A percentile compares a stretch with the other conserved stretches of the same genome.
Evolutionary conservation across 2,329 filamentous ascomycete genomes (phyloP).

Genomic region (Cladophialophora immunda): DNA sequence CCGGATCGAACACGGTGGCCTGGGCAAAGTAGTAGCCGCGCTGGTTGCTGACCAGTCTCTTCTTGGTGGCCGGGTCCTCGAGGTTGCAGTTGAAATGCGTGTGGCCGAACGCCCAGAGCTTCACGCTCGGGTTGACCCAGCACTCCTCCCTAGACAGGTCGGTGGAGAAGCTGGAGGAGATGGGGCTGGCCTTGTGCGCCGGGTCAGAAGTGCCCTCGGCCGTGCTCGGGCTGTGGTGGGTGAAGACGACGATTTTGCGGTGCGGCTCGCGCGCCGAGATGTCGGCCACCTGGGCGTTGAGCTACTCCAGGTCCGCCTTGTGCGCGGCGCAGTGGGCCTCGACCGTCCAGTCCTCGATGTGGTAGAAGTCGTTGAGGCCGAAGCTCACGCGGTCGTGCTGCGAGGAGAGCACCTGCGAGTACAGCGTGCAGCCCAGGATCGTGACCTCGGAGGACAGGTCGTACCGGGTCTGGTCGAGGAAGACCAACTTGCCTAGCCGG

Average conservation of each 20-base stretch:
- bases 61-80: conserved; percentile 23
- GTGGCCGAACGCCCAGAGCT: conserved; percentile 59
- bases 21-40: conserved; percentile 48
- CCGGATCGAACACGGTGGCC: conserved; percentile 47
- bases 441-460: conserved; percentile 40
- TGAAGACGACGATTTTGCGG: conserved; percentile 47
- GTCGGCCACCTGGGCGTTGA: conserved; percentile 48
- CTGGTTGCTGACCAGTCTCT: conserved; percentile 52
- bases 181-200: conserved; percentile 45
- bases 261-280: background rate
- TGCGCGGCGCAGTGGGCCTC: conserved; percentile 46
- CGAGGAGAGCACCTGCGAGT: conserved; percentile 56
- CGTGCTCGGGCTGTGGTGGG: conserved; percentile 49
- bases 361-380: conserved; percentile 62
- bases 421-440: conserved; percentile 60
- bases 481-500: conserved; percentile 48
- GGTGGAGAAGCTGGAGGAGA: conserved; percentile 50
- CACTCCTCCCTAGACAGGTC: conserved; percentile 45
- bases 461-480: conserved; percentile 51
- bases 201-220: conserved; percentile 45
- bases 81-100: conserved; percentile 59
- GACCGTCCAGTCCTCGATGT: conserved; percentile 51
- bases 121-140: conserved; percentile 44
- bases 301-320: conserved; percentile 48
- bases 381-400: conserved; percentile 51